Base-by-base conservation (phyloP, 2,329 filamentous ascomycete genomes). In the Trichoderma sp. region DNA sequence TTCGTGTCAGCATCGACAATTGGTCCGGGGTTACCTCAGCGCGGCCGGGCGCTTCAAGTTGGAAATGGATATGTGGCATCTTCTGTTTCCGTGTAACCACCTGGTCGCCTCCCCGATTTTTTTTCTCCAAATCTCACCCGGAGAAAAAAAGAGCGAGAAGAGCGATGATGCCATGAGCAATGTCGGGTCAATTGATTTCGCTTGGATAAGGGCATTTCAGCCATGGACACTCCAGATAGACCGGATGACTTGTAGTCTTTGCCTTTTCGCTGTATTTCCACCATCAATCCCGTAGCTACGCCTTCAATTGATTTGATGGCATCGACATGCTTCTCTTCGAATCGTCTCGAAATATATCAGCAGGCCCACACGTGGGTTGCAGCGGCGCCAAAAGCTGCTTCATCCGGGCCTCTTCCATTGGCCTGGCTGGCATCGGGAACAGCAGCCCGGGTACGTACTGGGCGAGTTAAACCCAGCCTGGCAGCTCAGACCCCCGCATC, bases 401-500 rank as follows among this genome's bases (percentile, higher is more conserved):
- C 33, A 64, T 35, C 69, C 66, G 59, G 74, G 45, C 60, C 50
- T n/a, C 24, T 72, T 67, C 67, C 60, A 67, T 66, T 64, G 73
- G 29, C 64, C 72, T 56, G 50, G 33, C 33, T 71, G 67, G 50
- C n/a, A 18, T 18, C 27, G 27, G 59, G 27, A 35, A 29, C 50
- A 62, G 67, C 59, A 41, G 45, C 62, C n/a, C 29, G 72, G 35
- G 72, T 75, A 68, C 64, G 64, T 68, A 75, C 72, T 63, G 68
- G 33, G 41, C 59, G 62, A 29, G 50, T 71, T 68, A 68, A 68
- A 31, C 64, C 72, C 64, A 75, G 66, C 41, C 35, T 63, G 66
- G 73, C 50, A 75, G 67, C 74, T 75, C 59, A 65, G 16, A 35
- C 38, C 74, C 74, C 74, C 74, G 74, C 74, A 75, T 63, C 69